phyloP scores from a whole-genome alignment of 371 early-diverging fungal species.

The Choanephora cucurbitarum region DNA sequence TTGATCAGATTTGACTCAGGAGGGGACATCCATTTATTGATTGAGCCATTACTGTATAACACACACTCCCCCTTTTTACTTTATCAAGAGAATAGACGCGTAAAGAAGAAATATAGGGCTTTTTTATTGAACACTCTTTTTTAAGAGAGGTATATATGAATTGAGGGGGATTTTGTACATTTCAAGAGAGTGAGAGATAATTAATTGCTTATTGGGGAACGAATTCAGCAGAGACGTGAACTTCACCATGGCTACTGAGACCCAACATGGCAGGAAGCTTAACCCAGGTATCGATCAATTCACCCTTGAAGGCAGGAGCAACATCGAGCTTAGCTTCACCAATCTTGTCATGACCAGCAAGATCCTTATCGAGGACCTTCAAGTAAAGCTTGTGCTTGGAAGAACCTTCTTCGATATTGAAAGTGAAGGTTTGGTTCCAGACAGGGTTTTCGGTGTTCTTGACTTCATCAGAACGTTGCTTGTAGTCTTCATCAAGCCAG shows the following conservation, averaged over 20 bases:
- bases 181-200: too few relatives aligned
- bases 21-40: too few relatives aligned
- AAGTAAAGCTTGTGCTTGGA: slow-evolving; percentile 36
- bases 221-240: slow-evolving; percentile 36
- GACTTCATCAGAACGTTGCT: slow-evolving; percentile 34
- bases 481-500: slow-evolving; percentile 43
- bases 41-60: too few relatives aligned
- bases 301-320: slow-evolving; percentile 27
- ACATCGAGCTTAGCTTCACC: slow-evolving; percentile 37
- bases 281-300: slow-evolving; percentile 36
- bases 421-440: slow-evolving; percentile 46
- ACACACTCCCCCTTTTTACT: too few relatives aligned
- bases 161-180: too few relatives aligned
- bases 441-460: slow-evolving; percentile 40
- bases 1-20: too few relatives aligned
- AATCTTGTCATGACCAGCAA: slow-evolving; percentile 33
- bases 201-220: slow-evolving; percentile 16
- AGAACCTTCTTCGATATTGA: slow-evolving; percentile 33
- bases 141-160: too few relatives aligned
- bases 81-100: too few relatives aligned
- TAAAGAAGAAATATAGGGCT: too few relatives aligned
- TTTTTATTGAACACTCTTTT: too few relatives aligned
- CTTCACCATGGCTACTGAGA: slow-evolving; percentile 44
- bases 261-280: slow-evolving; percentile 46
- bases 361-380: slow-evolving; percentile 43